phyloP scores from a whole-genome alignment of 176 grass and related monocot species.

The Eleusine indica region DNA sequence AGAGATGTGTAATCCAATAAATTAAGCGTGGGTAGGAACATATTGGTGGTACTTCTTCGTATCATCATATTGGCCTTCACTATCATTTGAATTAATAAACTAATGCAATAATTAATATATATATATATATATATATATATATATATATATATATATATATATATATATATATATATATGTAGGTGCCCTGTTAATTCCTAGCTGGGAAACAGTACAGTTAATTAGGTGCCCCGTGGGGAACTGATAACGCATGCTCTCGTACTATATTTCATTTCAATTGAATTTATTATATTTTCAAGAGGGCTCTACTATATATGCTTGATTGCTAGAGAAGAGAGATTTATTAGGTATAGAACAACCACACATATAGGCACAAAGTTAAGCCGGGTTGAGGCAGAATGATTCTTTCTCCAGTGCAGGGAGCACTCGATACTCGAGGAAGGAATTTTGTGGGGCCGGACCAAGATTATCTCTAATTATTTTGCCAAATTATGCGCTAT shows the following conservation, averaged over 20 bases:
- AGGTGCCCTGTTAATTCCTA: not conserved
- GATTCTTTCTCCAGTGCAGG: constrained; percentile 52
- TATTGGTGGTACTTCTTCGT: not conserved
- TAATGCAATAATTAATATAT: not conserved
- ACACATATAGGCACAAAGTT: constrained; percentile 1
- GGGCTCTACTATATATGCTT: not conserved
- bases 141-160: too few relatives aligned
- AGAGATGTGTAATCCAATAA: constrained; percentile 43
- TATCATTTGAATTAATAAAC: not conserved
- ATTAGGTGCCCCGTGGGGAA: not conserved
- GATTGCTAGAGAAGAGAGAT: not conserved
- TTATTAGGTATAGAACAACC: constrained; percentile 4
- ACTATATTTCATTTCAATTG: not conserved
- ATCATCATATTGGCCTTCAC: not conserved
- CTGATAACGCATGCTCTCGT: not conserved
- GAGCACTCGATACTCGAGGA: constrained; percentile 48
- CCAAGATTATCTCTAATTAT: constrained; percentile 36
- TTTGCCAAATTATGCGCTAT: constrained; percentile 44
- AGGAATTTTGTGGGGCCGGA: constrained; percentile 47
- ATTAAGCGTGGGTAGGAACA: constrained; percentile 23
- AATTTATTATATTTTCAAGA: not conserved
- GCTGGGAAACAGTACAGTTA: constrained; percentile 18
- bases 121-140: too few relatives aligned
- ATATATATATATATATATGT: too few relatives aligned
- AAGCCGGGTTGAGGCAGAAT: constrained; percentile 39